Percentiles rank a stretch among this genome's conserved stretches.
Evolutionary conservation across 2,329 filamentous ascomycete species (phyloP).

Genomic region (Cordyceps javanica): DNA sequence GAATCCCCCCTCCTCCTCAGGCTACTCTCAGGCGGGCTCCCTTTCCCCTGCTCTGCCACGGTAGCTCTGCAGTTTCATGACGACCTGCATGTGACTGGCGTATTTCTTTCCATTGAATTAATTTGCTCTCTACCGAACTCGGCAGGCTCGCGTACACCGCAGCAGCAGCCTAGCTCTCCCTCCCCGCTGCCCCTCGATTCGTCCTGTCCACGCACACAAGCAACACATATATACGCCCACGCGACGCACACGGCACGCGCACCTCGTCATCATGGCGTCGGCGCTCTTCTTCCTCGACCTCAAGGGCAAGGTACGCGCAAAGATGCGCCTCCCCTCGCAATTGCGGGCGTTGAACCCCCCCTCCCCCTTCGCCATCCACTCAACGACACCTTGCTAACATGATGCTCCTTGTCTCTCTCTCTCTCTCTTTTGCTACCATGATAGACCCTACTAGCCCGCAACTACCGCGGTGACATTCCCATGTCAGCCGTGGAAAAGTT

Average conservation of each 20-base stretch:
- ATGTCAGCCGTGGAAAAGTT: constrained; percentile 99
- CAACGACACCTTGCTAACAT: too few relatives aligned
- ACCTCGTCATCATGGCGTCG: constrained; percentile 79
- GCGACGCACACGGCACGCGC: too few relatives aligned
- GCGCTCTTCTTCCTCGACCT: constrained; percentile 97
- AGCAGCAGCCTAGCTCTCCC: constrained; percentile 14
- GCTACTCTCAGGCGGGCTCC: constrained; percentile 19
- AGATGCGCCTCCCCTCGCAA: neutral
- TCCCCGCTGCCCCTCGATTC: constrained; percentile 22
- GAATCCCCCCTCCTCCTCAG: neutral
- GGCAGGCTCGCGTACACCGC: constrained; percentile 16
- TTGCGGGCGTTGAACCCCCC: neutral
- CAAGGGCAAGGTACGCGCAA: constrained; percentile 82
- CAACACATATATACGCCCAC: neutral
- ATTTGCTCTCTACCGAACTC: neutral
- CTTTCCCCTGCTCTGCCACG: constrained; percentile 11
- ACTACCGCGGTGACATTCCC: constrained; percentile 96
- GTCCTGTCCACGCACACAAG: neutral
- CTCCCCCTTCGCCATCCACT: too few relatives aligned
- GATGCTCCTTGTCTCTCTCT: constrained; percentile 13
- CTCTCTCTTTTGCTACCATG: too few relatives aligned
- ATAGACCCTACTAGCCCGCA: constrained; percentile 96
- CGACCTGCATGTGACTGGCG: constrained; percentile 3
- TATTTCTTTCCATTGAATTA: neutral
- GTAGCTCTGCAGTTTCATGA: constrained; percentile 1